Evolutionary conservation across 257 asterid species (phyloP), one percentile per base, ranked within the genome.

Genomic region (Paraleonurus japonicus): DNA sequence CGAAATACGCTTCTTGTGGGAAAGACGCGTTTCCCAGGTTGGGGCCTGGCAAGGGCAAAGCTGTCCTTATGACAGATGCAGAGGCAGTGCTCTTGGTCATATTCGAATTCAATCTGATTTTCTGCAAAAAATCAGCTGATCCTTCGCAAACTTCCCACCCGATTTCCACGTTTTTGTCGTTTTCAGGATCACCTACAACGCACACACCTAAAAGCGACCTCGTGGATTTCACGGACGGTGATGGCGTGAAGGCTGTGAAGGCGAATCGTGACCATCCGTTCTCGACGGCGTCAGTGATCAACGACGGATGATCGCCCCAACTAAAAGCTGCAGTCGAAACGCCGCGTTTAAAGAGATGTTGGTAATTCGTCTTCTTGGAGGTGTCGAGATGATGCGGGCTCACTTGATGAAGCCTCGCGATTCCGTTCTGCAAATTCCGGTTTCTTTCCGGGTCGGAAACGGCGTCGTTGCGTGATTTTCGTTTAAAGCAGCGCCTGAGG

Each of bases 231-330:
- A 79, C 71, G 0, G 95, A 82, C 2, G 92, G 77, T 50, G 96
- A 80, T 0, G 86, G 35, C 3, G 57, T 61, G 22, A 62, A 64
- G 30, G 83, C 24, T 0, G 89, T 69, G 81, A 95, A 95, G 16
- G 87, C 93, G 65, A 95, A 95, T 16, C 91, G 77, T 6, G 97
- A 77, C 99, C 99, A 95, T 13, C 99, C 99, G 53, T 92, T 89
- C 41, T 92, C 99, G 28, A 95, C 95, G 41, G 95, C 99, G 20
- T 89, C 99, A 1, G 90, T 81, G n/a, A 87, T 83, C 2, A 87
- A 81, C 11, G 94, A 82, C 11, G 99, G 99, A 68, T 89, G 87
- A 67, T 95, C 98, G 22, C 81, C 81, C 99, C 99, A 95, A 61
- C 58, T 78, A 81, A 95, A 94, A 17, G 82, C 78, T 1, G 11